Percentiles rank a stretch among this genome's conserved stretches.
These are phyloP conservation scores for Clohesyomyces aquaticus DNA, from an alignment of 495 filamentous ascomycete genomes.

Conservation along the genomic window DNA sequence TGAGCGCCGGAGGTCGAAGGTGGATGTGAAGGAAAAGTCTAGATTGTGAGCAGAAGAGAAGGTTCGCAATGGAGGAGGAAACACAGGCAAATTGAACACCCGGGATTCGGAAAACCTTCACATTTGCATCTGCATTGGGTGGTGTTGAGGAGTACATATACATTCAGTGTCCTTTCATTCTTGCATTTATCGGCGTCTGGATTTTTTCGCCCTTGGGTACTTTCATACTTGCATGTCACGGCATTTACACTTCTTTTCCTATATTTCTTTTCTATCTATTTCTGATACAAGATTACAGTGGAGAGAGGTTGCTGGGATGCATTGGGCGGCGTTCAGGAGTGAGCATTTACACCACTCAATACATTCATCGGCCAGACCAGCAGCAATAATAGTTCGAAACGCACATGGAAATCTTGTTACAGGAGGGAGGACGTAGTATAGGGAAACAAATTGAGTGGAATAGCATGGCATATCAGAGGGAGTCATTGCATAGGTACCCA, in stretches of 20 bases:
- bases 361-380: too few relatives aligned
- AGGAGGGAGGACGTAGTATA: too few relatives aligned
- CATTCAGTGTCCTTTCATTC: background rate
- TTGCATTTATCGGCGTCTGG: constrained; percentile 14
- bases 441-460: too few relatives aligned
- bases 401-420: too few relatives aligned
- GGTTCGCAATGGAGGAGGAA: constrained; percentile 3
- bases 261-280: background rate
- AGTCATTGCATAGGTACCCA: too few relatives aligned
- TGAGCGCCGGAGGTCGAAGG: constrained; percentile 36
- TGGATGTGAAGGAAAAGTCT: constrained; percentile 30
- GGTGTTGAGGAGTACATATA: constrained; percentile 25
- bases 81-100: background rate
- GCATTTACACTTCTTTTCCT: background rate
- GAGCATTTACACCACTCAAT: constrained; percentile 31
- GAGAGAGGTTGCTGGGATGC: constrained; percentile 12
- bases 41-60: constrained; percentile 29
- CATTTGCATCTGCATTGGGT: constrained; percentile 28
- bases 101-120: constrained; percentile 5
- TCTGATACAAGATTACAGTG: constrained; percentile 5
- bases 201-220: constrained; percentile 2
- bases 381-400: background rate
- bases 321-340: constrained; percentile 27
- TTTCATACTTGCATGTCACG: constrained; percentile 3
- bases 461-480: too few relatives aligned